Evolutionary conservation across 768 basidiomycete species (phyloP).

Genomic region (Flagelloscypha sp.): DNA sequence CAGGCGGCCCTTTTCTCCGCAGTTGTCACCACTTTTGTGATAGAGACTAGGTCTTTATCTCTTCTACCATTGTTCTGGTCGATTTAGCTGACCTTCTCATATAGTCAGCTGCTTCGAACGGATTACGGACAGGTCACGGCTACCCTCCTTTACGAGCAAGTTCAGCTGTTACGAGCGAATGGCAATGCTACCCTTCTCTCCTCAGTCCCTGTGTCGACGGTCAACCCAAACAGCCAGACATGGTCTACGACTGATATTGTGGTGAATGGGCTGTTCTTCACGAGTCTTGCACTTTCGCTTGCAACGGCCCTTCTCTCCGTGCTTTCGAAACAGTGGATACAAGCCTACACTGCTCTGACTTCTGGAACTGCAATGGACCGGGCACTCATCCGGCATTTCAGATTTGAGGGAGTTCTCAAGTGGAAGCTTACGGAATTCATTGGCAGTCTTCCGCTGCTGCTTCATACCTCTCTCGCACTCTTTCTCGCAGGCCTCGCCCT

Average conservation of each 20-base stretch:
- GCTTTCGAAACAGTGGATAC: conserved; percentile 1
- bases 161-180: not conserved
- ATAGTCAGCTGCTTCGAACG: too few species aligned
- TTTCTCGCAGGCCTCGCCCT: too few species aligned
- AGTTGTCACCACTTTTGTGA: conserved; percentile 1
- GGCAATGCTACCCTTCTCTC: not conserved
- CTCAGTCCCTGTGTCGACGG: too few species aligned
- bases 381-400: conserved; percentile 3
- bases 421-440: too few species aligned
- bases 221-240: not conserved
- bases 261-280: not conserved
- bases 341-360: conserved; percentile 3
- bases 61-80: too few species aligned
- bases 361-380: conserved; percentile 3
- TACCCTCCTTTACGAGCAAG: not conserved
- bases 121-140: conserved; percentile 2
- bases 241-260: not conserved
- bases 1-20: conserved; percentile 2
- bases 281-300: not conserved
- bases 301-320: not conserved
- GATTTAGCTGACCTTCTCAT: too few species aligned
- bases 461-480: too few species aligned
- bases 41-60: not conserved
- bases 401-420: conserved; percentile 6
- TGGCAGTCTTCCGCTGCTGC: too few species aligned